These are phyloP conservation scores for Verbena officinalis DNA, from an alignment of 257 asterid species.

Conservation along the genomic window DNA sequence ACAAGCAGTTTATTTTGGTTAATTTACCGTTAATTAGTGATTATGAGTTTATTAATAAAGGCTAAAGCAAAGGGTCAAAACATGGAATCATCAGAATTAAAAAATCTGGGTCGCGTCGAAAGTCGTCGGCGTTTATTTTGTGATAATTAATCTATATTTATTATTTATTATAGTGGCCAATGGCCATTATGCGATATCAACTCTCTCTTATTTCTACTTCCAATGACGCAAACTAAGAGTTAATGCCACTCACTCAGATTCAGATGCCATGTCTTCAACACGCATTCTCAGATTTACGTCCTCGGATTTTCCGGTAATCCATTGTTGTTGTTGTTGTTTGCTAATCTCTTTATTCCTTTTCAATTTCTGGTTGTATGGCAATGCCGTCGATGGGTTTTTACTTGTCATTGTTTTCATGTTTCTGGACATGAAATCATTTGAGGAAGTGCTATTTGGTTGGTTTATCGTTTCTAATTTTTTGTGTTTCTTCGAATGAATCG, in stretches of 20 bases:
- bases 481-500: conserved; percentile 16
- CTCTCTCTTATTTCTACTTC: conserved; percentile 26
- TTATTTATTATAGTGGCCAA: not conserved
- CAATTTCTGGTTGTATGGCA: not conserved
- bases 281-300: conserved; percentile 40
- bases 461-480: not conserved
- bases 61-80: not conserved
- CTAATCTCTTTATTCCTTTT: not conserved
- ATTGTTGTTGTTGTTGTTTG: not conserved
- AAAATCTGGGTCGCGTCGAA: not conserved
- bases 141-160: not conserved
- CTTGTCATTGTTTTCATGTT: conserved; percentile 9
- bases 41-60: no score
- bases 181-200: conserved; percentile 26
- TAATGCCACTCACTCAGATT: conserved; percentile 42
- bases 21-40: no score
- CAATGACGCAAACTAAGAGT: conserved; percentile 38
- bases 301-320: conserved; percentile 42
- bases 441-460: conserved; percentile 21
- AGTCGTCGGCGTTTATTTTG: conserved; percentile 31
- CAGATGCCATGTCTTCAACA: conserved; percentile 43
- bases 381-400: conserved; percentile 10
- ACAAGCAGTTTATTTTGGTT: no score
- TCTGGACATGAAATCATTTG: conserved; percentile 15
- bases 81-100: not conserved